A percentile compares a stretch with the other conserved stretches of the same genome.
Evolutionary conservation across 805 yeast genomes (phyloP).

Genomic region (Metschnikowia rubicola): DNA sequence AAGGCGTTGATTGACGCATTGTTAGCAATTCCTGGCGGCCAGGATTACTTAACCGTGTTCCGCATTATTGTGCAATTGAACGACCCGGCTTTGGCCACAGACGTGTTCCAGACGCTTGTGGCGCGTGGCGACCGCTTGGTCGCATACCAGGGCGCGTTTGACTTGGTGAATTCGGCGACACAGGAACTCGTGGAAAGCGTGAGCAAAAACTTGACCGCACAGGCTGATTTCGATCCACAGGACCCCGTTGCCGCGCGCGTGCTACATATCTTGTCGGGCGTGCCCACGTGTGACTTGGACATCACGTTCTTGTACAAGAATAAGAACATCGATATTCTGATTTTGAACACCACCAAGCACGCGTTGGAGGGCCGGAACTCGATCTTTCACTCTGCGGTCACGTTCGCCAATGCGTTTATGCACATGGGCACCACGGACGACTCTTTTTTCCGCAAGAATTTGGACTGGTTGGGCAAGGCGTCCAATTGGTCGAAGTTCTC

Average conservation of each 20-base stretch:
- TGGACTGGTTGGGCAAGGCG: conserved; percentile 97
- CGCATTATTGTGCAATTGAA: conserved; percentile 87
- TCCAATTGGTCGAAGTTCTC: conserved; percentile 97
- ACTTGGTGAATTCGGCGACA: conserved; percentile 84
- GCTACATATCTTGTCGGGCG: conserved; percentile 75
- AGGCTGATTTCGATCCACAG: conserved; percentile 23
- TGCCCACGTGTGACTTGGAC: conserved; percentile 90
- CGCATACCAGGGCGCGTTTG: conserved; percentile 94
- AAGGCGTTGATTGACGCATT: conserved; percentile 59
- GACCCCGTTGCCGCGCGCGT: conserved; percentile 41
- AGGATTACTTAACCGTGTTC: conserved; percentile 80
- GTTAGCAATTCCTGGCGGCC: conserved; percentile 47
- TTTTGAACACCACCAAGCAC: conserved; percentile 77
- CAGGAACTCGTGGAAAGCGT: conserved; percentile 76
- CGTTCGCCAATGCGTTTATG: conserved; percentile 90
- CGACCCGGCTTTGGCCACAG: conserved; percentile 66
- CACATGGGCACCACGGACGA: conserved; percentile 97
- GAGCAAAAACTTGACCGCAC: conserved; percentile 36
- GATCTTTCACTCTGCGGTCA: conserved; percentile 91
- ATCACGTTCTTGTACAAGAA: conserved; percentile 83
- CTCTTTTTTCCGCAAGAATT: conserved; percentile 81
- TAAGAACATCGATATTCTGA: conserved; percentile 80
- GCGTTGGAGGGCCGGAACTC: conserved; percentile 88
- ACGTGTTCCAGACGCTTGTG: conserved; percentile 61
- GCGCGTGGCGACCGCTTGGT: conserved; percentile 48